Evolutionary conservation across 2,329 filamentous ascomycete species (phyloP), one percentile per base, ranked within the genome.

Genomic region (Aspergillus japonicus): DNA sequence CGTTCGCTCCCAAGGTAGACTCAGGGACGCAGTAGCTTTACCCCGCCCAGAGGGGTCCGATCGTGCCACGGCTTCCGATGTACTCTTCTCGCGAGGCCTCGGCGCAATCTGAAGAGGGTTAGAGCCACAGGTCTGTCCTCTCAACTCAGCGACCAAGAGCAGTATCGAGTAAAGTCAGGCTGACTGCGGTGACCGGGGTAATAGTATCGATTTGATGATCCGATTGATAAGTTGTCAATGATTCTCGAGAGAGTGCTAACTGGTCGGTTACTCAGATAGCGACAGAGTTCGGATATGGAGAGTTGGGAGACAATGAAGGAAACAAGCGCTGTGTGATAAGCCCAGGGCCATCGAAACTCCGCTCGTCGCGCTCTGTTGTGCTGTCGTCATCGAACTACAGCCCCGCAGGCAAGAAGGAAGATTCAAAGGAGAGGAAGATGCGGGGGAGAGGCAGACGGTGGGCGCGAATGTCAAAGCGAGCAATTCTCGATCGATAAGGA

Each of bases 31-130:
- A 23, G 31, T 55, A 23, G 42, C 21, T 26, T 55, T 55, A 48
- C 53, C 53, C 53, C 53, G 23, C 53, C 53, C n/a, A 31, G 26
- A 55, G 42, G 48, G 48, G 53, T 48, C 53, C 21, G 42, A 55
- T 55, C 53, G 53, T 55, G 31, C 53, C 53, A 55, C 53, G 53
- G 44, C 26, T 21, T 44, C 19, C 31, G 11, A 10, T 16, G 7
- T 35, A 23, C 42, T 29, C 31, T 48, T 35, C 23, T 23, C n/a
- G 39, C 33, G 47, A 29, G 42, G n/a, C 2, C 26, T 54, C 53
- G 6, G 26, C 26, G 42, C 47, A 47, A 19, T 14, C 14, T 47
- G 23, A n/a, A 42, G 39, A 44, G 14, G 16, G 14, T 19, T 16
- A 44, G 5, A 44, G 16, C 7, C 16, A 19, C 14, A 44, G 39